Conservation (phyloP, 2,329 filamentous ascomycete genomes). For the Talaromyces sp. region DNA sequence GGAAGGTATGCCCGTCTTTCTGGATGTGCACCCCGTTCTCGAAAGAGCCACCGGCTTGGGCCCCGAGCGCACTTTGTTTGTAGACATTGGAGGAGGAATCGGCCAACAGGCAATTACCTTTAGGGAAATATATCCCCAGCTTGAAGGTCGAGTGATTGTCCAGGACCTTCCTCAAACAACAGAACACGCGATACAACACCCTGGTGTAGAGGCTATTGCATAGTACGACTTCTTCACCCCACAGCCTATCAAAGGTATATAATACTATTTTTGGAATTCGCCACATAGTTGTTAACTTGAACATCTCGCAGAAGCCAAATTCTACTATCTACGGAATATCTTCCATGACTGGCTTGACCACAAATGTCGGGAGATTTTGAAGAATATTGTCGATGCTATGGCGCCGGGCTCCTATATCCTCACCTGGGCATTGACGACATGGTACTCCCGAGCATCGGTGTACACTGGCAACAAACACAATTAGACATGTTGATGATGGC, state of each 20-base stretch:
- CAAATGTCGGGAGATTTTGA: constrained; percentile 21
- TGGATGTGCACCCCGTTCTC: neutral
- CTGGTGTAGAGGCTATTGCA: constrained; percentile 20
- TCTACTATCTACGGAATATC: constrained; percentile 30
- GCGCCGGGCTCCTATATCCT: constrained; percentile 41
- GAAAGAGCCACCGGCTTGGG: neutral
- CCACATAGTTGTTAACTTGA: neutral
- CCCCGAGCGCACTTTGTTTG: constrained; percentile 29
- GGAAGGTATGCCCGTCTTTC: neutral
- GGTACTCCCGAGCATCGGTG: constrained; percentile 41
- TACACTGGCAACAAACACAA: constrained; percentile 33
- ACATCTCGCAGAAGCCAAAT: constrained; percentile 5
- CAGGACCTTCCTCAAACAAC: constrained; percentile 10
- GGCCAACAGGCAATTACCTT: constrained; percentile 39
- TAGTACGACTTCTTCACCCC: constrained; percentile 36
- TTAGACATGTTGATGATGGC: constrained; percentile 46
- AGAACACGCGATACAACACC: constrained; percentile 13
- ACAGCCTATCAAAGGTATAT: constrained; percentile 32
- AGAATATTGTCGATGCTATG: constrained; percentile 37
- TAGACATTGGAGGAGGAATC: constrained; percentile 45
- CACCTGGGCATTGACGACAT: constrained; percentile 51
- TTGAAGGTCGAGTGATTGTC: constrained; percentile 25
- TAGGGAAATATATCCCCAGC: constrained; percentile 15
- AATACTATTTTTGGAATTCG: neutral
- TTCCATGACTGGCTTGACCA: constrained; percentile 32